Base-by-base conservation (phyloP, 768 basidiomycete genomes). In the Cystobasidiopsis lactophilus region DNA sequence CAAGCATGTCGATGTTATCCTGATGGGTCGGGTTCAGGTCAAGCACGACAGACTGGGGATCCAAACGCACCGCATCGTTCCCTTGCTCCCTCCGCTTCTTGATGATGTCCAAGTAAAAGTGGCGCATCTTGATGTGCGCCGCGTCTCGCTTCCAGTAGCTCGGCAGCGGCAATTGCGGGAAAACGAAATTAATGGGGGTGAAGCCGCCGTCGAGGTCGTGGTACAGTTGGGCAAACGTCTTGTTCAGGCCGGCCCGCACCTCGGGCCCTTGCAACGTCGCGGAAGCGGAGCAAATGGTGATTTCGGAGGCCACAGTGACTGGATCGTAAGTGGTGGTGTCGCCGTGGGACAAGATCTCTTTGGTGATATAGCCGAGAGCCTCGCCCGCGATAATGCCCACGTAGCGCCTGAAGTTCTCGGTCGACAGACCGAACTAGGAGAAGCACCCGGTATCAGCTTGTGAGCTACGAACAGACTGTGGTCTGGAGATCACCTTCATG, bases 211-310 rank as follows among this genome's bases (percentile, higher is more conserved):
- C 93, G 60, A 98, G 73, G 63, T 85, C 86, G 48, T 76, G 75
- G 70, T 80, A 93, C 27, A 82, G 68, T 26, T 82, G 69, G 0
- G 93, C 83, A 68, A 91, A 93, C 3, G 74, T 72, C 65, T 83
- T 82, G 72, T 86, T 77, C 64, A 98, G 66, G 37, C 67, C 70
- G 14, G 68, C 70, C 39, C 93, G 78, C 44, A 96, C 82, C 69
- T 96, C 89, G 57, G 73, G 75, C 49, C 93, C 93, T 67, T 96
- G 93, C 1, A 98, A 73, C 2, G 93, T 93, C 30, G 85, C 74
- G 0, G 85, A 78, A 0, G 93, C 93, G 5, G 93, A 95, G 60
- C 93, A 71, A 60, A 96, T 95, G 43, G 85, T 96, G 56, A 98
- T 79, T 65, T 93, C 84, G 21, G 80, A 74, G 65, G 88, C 72